These are phyloP conservation scores for Sporothrix humicola DNA, from an alignment of 2,329 filamentous ascomycete genomes.

Conservation along the genomic window DNA sequence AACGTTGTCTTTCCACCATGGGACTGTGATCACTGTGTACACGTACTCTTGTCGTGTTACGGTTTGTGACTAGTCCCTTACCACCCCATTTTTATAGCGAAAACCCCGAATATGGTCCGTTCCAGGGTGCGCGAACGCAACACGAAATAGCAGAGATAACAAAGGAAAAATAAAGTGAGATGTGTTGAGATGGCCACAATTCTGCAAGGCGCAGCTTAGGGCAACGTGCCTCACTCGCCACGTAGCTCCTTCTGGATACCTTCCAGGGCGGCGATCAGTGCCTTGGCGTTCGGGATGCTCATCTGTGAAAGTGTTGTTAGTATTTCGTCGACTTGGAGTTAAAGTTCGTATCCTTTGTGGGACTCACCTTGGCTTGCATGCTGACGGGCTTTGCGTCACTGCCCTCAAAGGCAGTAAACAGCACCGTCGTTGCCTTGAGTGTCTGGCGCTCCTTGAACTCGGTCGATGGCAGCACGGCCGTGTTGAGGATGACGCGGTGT, in stretches of 20 bases:
- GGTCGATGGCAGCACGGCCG: conserved; percentile 77
- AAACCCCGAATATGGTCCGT: not conserved
- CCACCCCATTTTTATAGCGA: not conserved
- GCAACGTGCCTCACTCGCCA: conserved; percentile 37
- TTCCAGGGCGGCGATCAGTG: conserved; percentile 57
- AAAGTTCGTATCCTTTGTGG: not conserved
- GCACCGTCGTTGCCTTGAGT: conserved; percentile 71
- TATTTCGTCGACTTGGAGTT: not conserved
- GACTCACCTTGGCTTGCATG: conserved; percentile 65
- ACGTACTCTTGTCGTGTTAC: not conserved
- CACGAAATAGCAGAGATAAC: not conserved
- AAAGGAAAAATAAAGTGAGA: not conserved
- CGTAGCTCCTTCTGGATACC: conserved; percentile 58
- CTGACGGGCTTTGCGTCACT: conserved; percentile 60
- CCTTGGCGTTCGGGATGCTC: conserved; percentile 59
- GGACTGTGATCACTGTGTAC: no score
- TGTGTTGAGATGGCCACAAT: no score
- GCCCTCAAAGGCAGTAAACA: conserved; percentile 68
- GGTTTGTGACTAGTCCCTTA: not conserved
- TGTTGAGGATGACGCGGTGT: conserved; percentile 85
- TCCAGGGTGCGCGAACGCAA: conserved; percentile 4
- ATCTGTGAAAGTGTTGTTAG: conserved; percentile 48
- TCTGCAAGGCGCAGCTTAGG: not conserved
- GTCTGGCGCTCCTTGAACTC: conserved; percentile 78
- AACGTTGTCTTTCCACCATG: not conserved